Evolutionary conservation across 257 asterid species (phyloP), one percentile per base, ranked within the genome.

Genomic region (Ballota nigra): DNA sequence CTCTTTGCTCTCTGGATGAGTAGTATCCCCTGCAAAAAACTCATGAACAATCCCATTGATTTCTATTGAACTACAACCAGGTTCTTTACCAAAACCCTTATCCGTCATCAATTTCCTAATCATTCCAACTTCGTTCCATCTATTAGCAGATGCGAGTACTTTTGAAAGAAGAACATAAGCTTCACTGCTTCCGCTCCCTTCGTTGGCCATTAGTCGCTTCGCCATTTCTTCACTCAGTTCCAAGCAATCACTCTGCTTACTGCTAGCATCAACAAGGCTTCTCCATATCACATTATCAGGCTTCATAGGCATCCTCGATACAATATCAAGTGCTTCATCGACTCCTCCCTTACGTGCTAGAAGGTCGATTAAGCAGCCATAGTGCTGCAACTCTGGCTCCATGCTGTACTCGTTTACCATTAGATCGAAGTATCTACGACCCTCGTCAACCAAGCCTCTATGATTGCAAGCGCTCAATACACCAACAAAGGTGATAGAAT

Each of bases 221-320:
- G 83, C 94, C 55, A 92, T 61, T 76, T 87, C 92, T 77, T 89
- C 85, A 51, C 85, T 83, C n/a, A 87, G 78, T 65, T 80, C 82
- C 34, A 86, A 9, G 12, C 84, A 83, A 56, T 75, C 82, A 47
- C 77, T 72, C 53, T 63, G 80, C 78, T 81, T 89, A 79, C 81
- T 81, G 33, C 86, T 82, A 76, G 92, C 89, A 78, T 89, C 93
- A 33, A 89, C 84, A 72, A 92, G 88, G 60, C 92, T 83, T 75
- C 96, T 86, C 94, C 96, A 92, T 31, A 92, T 89, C 38, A 85
- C 91, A 36, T 82, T 84, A 72, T 92, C 98, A 0, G 96, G 98
- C 71, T 86, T 86, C 80, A 88, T 81, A 75, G 85, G 85, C 94
- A 92, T 92, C 75, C 78, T 68, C 31, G 82, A 74, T 19, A 86